These are phyloP conservation scores for Royoungia palumana DNA, from an alignment of 768 basidiomycete genomes.

Conservation along the genomic window DNA sequence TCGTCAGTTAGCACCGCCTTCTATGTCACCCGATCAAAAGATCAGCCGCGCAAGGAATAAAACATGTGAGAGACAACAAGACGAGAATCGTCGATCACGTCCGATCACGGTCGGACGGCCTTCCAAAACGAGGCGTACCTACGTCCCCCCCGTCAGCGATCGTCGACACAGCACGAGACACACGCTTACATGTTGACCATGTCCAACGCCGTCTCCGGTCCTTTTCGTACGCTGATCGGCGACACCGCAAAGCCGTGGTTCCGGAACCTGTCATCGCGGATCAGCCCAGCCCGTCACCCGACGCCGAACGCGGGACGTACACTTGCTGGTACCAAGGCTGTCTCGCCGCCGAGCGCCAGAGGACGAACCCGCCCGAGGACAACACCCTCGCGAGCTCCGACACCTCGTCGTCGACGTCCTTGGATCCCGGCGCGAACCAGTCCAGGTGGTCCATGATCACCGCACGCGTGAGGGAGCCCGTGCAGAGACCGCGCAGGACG, in stretches of 20 bases:
- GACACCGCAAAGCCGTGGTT: constrained; percentile 51
- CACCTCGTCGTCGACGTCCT: constrained; percentile 51
- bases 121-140: constrained; percentile 36
- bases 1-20: too few relatives aligned
- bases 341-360: constrained; percentile 64
- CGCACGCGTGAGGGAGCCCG: constrained; percentile 55
- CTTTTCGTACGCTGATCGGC: constrained; percentile 50
- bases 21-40: too few relatives aligned
- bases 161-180: neutral
- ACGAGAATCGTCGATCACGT: neutral
- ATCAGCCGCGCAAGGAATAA: neutral
- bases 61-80: neutral
- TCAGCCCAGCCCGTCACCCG: neutral
- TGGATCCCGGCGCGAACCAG: constrained; percentile 49
- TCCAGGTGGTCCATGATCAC: constrained; percentile 74
- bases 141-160: neutral
- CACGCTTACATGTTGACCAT: constrained; percentile 67
- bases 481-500: constrained; percentile 42
- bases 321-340: constrained; percentile 62
- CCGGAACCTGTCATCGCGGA: constrained; percentile 39
- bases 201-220: constrained; percentile 50
- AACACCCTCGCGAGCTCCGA: constrained; percentile 53
- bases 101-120: constrained; percentile 20
- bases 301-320: constrained; percentile 25
- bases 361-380: constrained; percentile 55